Evolutionary conservation across 225 moss, liverwort and hornwort species (phyloP), one percentile per base, ranked within the genome.

Genomic region (Polytrichum commune): DNA sequence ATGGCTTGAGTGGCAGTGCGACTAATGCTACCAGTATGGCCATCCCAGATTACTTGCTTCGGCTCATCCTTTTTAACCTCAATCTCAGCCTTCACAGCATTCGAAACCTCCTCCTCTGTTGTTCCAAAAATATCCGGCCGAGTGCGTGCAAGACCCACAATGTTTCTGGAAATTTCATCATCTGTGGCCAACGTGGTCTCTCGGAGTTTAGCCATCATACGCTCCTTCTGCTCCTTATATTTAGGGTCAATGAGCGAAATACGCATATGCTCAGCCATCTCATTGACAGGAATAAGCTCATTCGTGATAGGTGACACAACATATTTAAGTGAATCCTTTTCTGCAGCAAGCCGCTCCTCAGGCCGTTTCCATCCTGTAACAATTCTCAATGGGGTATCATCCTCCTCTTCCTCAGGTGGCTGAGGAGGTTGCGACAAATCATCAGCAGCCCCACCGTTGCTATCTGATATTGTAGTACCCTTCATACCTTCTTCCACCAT

Each of bases 211-310:
- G 98, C 98, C 95, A 98, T 95, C 98, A 98, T 98, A 53, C 98
- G 91, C 80, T 98, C 98, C 85, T 98, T 98, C 72, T 98, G 98
- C 54, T 98, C 98, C 87, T 98, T 98, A 74, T 98, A 98, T 76
- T 98, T 98, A 3, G 98, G 98, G 77, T 98, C 98, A 54, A 98
- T 98, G 66, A 98, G 83, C 53, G 98, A 98, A 73, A 98, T 98
- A 20, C 98, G 90, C 98, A 98, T 98, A 73, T 98, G 98, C 75
- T 98, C 98, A 16, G 98, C 98, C 98, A 98, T 98, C 82, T 98
- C 98, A 66, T 98, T 98, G 75, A 94, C 89, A 23, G 95, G 91
- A 76, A 98, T 93, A 69, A 93, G 87, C 79, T 98, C 98, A 60
- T 86, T 91, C 53, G 98, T 98, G 26, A 98, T 98, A 29, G 98